Conservation (phyloP, 192 early-diverging fungal species). For the Coemansia sp. region DNA sequence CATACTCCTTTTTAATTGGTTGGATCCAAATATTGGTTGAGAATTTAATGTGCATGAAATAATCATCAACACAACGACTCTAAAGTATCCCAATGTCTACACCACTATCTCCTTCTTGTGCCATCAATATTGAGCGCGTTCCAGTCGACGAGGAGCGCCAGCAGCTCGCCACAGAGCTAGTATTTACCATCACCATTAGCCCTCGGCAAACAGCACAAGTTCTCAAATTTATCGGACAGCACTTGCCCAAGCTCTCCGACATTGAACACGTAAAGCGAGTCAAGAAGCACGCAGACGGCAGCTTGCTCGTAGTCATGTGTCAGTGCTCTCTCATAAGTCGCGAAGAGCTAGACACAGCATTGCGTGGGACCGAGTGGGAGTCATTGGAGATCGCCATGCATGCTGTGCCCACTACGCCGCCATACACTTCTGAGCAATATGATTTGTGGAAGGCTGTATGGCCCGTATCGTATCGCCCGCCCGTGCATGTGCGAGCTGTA, state of each 20-base stretch:
- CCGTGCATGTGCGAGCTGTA: conserved; percentile 10
- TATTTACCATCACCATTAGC: conserved; percentile 20
- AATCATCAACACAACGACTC: no score
- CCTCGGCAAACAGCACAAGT: conserved; percentile 19
- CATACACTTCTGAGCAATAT: conserved; percentile 72
- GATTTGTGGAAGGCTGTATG: conserved; percentile 78
- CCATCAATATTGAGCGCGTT: conserved; percentile 19
- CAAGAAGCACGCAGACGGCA: conserved; percentile 1
- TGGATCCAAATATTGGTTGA: no score
- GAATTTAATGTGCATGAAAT: no score
- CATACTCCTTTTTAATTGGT: no score
- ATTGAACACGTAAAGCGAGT: conserved; percentile 54
- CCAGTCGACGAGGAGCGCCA: conserved; percentile 36
- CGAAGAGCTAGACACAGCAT: not conserved
- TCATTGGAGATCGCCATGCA: not conserved
- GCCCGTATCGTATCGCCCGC: conserved; percentile 77
- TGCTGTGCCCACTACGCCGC: conserved; percentile 63
- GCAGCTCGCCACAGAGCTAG: conserved; percentile 33
- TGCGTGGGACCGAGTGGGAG: conserved; percentile 29
- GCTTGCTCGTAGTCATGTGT: conserved; percentile 29
- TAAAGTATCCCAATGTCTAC: not conserved
- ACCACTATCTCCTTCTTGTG: not conserved
- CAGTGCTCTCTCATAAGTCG: conserved; percentile 25
- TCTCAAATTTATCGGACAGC: conserved; percentile 18
- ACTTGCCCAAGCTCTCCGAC: conserved; percentile 25